These are phyloP conservation scores for Mentha longifolia DNA, from an alignment of 257 asterid genomes.

Conservation along the genomic window DNA sequence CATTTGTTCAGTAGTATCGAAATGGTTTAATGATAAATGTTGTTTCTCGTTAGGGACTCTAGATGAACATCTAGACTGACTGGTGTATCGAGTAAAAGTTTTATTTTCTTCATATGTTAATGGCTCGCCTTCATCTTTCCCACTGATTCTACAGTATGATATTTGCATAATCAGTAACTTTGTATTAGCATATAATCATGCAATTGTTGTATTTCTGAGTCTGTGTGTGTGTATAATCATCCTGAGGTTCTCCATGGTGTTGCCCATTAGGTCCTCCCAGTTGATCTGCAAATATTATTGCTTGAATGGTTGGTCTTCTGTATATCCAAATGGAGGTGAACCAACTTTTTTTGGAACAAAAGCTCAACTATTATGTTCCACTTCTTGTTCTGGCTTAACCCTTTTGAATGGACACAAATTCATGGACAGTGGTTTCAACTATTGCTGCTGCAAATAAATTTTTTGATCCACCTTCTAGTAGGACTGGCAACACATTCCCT, in stretches of 20 bases:
- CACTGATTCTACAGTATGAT: constrained; percentile 6
- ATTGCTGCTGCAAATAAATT: background rate
- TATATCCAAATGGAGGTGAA: background rate
- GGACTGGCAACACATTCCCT: background rate
- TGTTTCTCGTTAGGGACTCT: background rate
- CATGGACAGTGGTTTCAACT: background rate
- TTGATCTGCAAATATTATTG: background rate
- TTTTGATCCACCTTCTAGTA: background rate
- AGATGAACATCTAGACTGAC: constrained; percentile 21
- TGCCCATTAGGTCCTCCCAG: background rate
- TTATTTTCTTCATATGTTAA: background rate
- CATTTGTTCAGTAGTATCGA: background rate
- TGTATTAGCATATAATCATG: constrained; percentile 6
- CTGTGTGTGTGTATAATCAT: background rate
- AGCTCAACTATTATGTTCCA: background rate
- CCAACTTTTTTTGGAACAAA: background rate
- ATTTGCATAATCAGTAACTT: background rate
- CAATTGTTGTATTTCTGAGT: background rate
- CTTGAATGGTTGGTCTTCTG: background rate
- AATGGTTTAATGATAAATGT: constrained; percentile 1
- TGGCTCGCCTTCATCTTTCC: background rate
- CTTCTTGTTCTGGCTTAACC: background rate
- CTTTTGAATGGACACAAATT: background rate
- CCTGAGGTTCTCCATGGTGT: background rate
- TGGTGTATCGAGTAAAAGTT: constrained; percentile 18